Percentiles rank a stretch among this genome's conserved stretches.
These are phyloP conservation scores for Talaromyces liani DNA, from an alignment of 495 filamentous ascomycete genomes.

Conservation along the genomic window DNA sequence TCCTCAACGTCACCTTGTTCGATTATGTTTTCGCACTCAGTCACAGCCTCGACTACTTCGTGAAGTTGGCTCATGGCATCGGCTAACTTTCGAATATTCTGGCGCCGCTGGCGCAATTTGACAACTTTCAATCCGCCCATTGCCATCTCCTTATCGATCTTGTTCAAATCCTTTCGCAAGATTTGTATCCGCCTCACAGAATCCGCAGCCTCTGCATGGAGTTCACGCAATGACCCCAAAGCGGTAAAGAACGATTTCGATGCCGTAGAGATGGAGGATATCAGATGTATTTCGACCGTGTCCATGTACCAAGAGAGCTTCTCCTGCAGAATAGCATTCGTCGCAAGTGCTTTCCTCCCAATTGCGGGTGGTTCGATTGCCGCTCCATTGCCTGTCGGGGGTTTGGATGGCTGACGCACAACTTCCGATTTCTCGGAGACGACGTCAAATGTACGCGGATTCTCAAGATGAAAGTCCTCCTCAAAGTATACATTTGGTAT, in stretches of 20 bases:
- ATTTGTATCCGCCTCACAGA: constrained; percentile 81
- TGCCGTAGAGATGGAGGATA: constrained; percentile 90
- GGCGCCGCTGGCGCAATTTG: constrained; percentile 67
- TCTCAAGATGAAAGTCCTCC: constrained; percentile 90
- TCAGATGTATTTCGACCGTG: constrained; percentile 94
- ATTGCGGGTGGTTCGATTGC: constrained; percentile 42
- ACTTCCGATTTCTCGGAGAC: constrained; percentile 95
- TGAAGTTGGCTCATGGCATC: constrained; percentile 77
- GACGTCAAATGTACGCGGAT: constrained; percentile 92
- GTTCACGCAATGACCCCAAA: constrained; percentile 78
- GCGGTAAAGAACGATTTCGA: constrained; percentile 96
- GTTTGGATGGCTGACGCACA: constrained; percentile 56
- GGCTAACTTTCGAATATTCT: constrained; percentile 78
- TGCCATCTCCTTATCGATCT: constrained; percentile 82
- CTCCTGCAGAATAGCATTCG: constrained; percentile 97
- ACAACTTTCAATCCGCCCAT: constrained; percentile 80
- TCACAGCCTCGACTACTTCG: constrained; percentile 66
- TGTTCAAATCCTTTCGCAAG: constrained; percentile 68
- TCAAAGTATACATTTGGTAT: constrained; percentile 94
- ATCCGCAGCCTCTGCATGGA: constrained; percentile 87
- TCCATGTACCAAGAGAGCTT: constrained; percentile 99
- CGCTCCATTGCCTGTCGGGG: constrained; percentile 54
- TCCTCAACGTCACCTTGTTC: constrained; percentile 73
- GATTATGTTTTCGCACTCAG: constrained; percentile 70
- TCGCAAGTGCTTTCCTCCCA: constrained; percentile 78